These are phyloP conservation scores for Colletotrichum sp. DNA, from an alignment of 2,329 filamentous ascomycete species.

Conservation along the genomic window DNA sequence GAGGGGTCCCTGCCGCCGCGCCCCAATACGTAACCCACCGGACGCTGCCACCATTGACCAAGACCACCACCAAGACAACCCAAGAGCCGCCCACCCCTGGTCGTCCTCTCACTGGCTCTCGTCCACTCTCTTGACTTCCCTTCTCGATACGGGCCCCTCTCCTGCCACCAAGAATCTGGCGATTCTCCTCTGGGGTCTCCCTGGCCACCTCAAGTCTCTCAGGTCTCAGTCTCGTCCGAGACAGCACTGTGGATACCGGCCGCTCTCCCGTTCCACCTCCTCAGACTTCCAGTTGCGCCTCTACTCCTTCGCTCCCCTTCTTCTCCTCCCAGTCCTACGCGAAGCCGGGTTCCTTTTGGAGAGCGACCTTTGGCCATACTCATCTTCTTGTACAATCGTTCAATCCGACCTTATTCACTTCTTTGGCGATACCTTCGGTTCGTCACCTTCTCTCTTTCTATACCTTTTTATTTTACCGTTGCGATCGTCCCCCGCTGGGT, in stretches of 20 bases:
- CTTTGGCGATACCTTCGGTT: constrained; percentile 17
- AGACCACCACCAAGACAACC: not conserved
- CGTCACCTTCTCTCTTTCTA: constrained; percentile 8
- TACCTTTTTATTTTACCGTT: not conserved
- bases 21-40: not conserved
- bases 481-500: constrained; percentile 17
- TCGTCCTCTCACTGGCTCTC: not conserved
- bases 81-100: not conserved
- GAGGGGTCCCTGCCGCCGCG: not conserved
- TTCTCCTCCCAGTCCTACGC: not conserved
- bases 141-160: constrained; percentile 11
- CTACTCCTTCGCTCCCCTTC: not conserved
- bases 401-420: constrained; percentile 2
- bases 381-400: constrained; percentile 18
- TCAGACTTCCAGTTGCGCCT: constrained; percentile 2
- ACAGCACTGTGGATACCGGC: constrained; percentile 12
- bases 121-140: not conserved
- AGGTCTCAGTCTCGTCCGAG: constrained; percentile 8
- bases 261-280: constrained; percentile 11
- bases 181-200: constrained; percentile 14
- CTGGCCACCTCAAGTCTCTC: constrained; percentile 8
- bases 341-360: not conserved
- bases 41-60: not conserved
- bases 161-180: constrained; percentile 1
- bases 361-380: constrained; percentile 1